Evolutionary conservation across 176 grass and related monocot genomes (phyloP), one percentile per base, ranked within the genome.

Genomic region (Oryza coarctata): DNA sequence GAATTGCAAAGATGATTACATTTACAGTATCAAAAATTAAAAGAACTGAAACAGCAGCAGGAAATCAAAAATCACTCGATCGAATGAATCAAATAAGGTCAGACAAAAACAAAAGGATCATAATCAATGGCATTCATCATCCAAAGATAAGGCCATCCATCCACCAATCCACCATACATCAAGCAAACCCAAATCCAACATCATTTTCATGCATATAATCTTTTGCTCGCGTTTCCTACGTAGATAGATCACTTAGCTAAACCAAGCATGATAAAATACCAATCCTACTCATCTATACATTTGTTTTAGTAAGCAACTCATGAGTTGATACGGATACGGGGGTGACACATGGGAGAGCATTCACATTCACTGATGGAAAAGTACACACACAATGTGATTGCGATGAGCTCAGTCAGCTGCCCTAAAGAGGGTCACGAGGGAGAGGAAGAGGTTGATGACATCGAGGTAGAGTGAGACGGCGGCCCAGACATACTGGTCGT

Each of bases 401-500:
- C 3, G 17, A 12, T 20, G 35, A 4, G 12, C 90, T 93, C 71
- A 94, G 69, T 92, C 86, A 5, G 84, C 91, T 1, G 94, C 94
- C 65, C 92, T 92, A 63, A 97, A 85, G 45, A 97, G 70, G 35
- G 88, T 83, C 43, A 97, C 73, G 55, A 97, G 80, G 39, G 88
- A 67, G 75, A 97, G 87, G 64, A 97, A 94, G 23, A 97, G 90
- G 87, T 94, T 97, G 87, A 97, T 84, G 60, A 94, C 31, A 29
- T 97, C 92, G 3, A 97, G 89, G 83, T 94, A 97, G 26, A 97
- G 89, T 1, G 80, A 73, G 58, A 92, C 88, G 0, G 94, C 85
- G 0, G 94, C 94, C 89, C 92, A 97, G 73, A 97, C 87, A 22
- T 97, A 97, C 57, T 97, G 83, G 17, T 97, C 94, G 1, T 97